A percentile compares a stretch with the other conserved stretches of the same genome.
Conservation (phyloP, 179 eudicot genomes). For the Carnegiea gigantea region DNA sequence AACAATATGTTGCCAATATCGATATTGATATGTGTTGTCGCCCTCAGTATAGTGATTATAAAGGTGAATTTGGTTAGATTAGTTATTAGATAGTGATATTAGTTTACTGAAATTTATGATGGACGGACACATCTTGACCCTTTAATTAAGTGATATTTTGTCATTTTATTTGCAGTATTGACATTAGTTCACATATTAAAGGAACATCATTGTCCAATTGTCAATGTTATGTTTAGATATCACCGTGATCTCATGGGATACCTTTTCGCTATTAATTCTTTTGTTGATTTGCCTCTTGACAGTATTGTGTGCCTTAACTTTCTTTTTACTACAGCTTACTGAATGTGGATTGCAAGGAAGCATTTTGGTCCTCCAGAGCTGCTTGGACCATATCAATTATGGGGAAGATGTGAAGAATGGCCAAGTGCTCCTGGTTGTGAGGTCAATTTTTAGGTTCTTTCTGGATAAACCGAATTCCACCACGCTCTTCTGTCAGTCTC, state of each 20-base stretch:
- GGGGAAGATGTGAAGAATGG: slow-evolving; percentile 44
- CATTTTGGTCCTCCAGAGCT: slow-evolving; percentile 56
- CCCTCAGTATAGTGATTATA: neutral
- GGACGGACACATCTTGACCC: neutral
- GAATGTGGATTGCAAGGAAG: slow-evolving; percentile 61
- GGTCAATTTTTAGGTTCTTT: slow-evolving; percentile 54
- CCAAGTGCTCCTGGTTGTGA: slow-evolving; percentile 46
- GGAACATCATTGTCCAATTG: neutral
- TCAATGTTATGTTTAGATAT: neutral
- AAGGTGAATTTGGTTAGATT: neutral
- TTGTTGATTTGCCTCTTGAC: neutral
- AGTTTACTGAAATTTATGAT: neutral
- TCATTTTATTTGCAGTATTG: no score
- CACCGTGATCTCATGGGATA: neutral
- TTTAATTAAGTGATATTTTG: neutral
- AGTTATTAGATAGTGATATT: neutral
- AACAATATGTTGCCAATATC: neutral
- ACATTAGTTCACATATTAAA: neutral
- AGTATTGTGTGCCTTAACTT: neutral
- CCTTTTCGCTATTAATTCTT: no score
- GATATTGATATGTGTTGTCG: neutral
- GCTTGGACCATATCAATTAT: slow-evolving; percentile 53
- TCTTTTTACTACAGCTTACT: slow-evolving; percentile 22
- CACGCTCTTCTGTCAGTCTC: slow-evolving; percentile 61
- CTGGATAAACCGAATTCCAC: slow-evolving; percentile 71